phyloP scores from a whole-genome alignment of 495 filamentous ascomycete species.

The Penicillium longicatenatum region DNA sequence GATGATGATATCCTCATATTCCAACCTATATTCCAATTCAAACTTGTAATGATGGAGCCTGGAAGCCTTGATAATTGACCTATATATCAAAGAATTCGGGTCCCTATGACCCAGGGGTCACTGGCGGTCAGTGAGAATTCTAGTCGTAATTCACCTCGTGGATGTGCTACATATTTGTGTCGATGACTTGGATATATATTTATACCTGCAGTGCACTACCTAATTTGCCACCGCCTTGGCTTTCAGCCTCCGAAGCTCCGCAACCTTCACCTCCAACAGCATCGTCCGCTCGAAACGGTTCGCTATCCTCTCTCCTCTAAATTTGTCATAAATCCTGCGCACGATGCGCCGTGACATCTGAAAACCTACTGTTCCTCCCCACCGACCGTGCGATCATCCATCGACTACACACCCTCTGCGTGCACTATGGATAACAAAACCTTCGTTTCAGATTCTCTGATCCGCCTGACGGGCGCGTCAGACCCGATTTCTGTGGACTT shows the following conservation, averaged over 20 bases:
- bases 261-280: constrained; percentile 3
- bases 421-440: constrained; percentile 44
- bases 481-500: constrained; percentile 65
- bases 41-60: too few relatives aligned
- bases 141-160: too few relatives aligned
- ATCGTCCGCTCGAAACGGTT: neutral
- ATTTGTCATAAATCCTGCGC: neutral
- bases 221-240: constrained; percentile 22
- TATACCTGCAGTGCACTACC: too few relatives aligned
- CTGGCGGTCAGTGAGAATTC: too few relatives aligned
- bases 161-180: too few relatives aligned
- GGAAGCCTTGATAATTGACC: too few relatives aligned
- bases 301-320: neutral
- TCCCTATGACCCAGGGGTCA: too few relatives aligned
- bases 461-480: constrained; percentile 58
- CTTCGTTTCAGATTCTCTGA: constrained; percentile 50
- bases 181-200: too few relatives aligned
- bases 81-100: too few relatives aligned
- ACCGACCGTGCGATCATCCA: neutral
- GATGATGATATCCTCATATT: constrained; percentile 19
- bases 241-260: constrained; percentile 14
- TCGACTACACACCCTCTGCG: neutral
- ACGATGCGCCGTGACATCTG: constrained; percentile 7
- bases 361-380: neutral
- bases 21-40: too few relatives aligned